Evolutionary conservation across 2,329 filamentous ascomycete species (phyloP), one percentile per base, ranked within the genome.

Genomic region (Aspergillus awamori): DNA sequence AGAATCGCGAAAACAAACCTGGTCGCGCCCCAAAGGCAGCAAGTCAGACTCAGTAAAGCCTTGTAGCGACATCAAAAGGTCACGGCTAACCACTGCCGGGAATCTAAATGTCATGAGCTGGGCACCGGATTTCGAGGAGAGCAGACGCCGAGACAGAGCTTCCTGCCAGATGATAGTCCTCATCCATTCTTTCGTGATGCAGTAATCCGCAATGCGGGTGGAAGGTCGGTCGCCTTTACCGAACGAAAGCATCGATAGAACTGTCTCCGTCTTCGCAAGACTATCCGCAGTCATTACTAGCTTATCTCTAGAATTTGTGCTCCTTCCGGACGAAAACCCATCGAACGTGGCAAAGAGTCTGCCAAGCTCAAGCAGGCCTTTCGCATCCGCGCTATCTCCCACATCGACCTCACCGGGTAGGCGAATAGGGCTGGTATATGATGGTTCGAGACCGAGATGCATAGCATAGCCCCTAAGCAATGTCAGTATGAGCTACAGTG

Each of bases 121-220:
- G 4, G 38, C 51, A n/a, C 59, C 54, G 1, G 69, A 63, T 6
- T 63, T 59, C 7, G 72, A 73, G 6, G 72, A 74, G 2, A 74
- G 51, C 15, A 73, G 57, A 2, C 66, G 67, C 41, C 60, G 48
- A 3, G 68, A 68, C 4, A 74, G 54, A 15, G 70, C 72, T 28
- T 72, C 62, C 28, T 73, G 72, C 72, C 72, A 74, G 20, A 74
- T 60, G 7, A 74, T 74, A 1, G 67, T 72, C 26, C 71, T 65
- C 72, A 74, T 74, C 72, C 72, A 74, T 59, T 73, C 65, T 49
- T 65, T 67, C 0, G 72, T 74, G 43, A 73, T 72, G 30, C 67
- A 64, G 26, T 65, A 72, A 24, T 74, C 72, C 22, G 71, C 72
- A 11, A 69, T 61, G 10, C 72, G 66, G 8, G 67, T 66, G 1